Percentiles rank a stretch among this genome's conserved stretches.
phyloP scores from a whole-genome alignment of 2,329 filamentous ascomycete species.

The Pseudogymnoascus verrucosus region DNA sequence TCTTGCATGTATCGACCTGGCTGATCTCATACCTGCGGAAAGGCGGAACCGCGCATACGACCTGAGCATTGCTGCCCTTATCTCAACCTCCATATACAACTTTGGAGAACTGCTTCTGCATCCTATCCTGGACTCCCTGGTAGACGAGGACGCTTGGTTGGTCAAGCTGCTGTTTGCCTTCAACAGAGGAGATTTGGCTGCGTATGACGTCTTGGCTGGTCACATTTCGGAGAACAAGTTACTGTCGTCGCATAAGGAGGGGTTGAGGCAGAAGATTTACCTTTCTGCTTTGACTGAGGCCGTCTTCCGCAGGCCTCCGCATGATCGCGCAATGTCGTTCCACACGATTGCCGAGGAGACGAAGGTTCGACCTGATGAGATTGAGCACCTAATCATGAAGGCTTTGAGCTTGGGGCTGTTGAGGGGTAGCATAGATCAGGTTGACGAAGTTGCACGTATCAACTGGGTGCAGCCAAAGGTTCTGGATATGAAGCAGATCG shows the following conservation, averaged over 20 bases:
- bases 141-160: constrained; percentile 75
- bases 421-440: constrained; percentile 90
- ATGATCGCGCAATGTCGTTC: constrained; percentile 93
- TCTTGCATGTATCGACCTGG: constrained; percentile 87
- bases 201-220: constrained; percentile 74
- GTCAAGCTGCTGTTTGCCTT: constrained; percentile 95
- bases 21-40: constrained; percentile 64
- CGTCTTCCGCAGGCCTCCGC: constrained; percentile 89
- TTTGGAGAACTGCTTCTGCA: constrained; percentile 98
- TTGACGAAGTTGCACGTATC: constrained; percentile 87
- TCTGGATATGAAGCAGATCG: constrained; percentile 89
- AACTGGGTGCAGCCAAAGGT: constrained; percentile 99
- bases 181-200: constrained; percentile 85
- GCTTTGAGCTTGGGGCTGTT: constrained; percentile 88
- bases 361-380: constrained; percentile 82
- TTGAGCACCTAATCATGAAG: constrained; percentile 98
- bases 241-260: constrained; percentile 69
- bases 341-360: constrained; percentile 82
- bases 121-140: constrained; percentile 83
- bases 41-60: constrained; percentile 82
- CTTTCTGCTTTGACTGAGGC: constrained; percentile 92
- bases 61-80: constrained; percentile 82
- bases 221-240: constrained; percentile 75
- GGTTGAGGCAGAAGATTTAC: constrained; percentile 95
- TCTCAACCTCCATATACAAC: constrained; percentile 96